Evolutionary conservation across 768 basidiomycete genomes (phyloP), one percentile per base, ranked within the genome.

Genomic region (Pleurotus eryngii): DNA sequence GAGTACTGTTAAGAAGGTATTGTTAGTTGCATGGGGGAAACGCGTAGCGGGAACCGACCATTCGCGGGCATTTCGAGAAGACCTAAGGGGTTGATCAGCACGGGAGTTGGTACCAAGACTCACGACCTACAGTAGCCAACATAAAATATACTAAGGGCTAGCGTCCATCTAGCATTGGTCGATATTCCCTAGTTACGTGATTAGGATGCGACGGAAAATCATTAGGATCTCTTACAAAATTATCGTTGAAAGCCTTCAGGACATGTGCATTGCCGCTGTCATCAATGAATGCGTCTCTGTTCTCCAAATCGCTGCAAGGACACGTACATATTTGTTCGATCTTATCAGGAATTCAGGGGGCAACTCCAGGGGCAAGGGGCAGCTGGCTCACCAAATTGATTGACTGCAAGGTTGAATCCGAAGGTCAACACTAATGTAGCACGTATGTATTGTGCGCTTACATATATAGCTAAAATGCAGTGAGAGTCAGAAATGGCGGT

Each of bases 11-110:
- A 38, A 46, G 49, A 24, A n/a, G 11, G 49, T 11, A 46, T 38
- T 24, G 24, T 38, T 11, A 48, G 35, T 18, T 27, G 27, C 17
- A 17, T 30, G 11, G 11, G 11, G 30, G 30, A 17, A 22, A 39
- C 24, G 24, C 17, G 50, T 27, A 40, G n/a, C 18, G 2, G 9
- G n/a, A 0, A 54, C 58, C 51, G 53, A 79, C 82, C 71, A 61
- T 84, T 84, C 1, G 81, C 81, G 22, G 81, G 82, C 70, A 83
- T 83, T 63, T 84, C 81, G 7, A 84, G 67, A 3, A 83, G 70
- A 65, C 81, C 79, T 80, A 57, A 1, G 15, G 2, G 9, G 2
- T 27, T 7, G 24, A 12, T 20, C 15, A 45, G 30, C 11, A 4
- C 4, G 11, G 30, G 11, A 3, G 11, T 11, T 46, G 4, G 1